Conservation (phyloP, 306 rosid species). For the Datisca glomerata region DNA sequence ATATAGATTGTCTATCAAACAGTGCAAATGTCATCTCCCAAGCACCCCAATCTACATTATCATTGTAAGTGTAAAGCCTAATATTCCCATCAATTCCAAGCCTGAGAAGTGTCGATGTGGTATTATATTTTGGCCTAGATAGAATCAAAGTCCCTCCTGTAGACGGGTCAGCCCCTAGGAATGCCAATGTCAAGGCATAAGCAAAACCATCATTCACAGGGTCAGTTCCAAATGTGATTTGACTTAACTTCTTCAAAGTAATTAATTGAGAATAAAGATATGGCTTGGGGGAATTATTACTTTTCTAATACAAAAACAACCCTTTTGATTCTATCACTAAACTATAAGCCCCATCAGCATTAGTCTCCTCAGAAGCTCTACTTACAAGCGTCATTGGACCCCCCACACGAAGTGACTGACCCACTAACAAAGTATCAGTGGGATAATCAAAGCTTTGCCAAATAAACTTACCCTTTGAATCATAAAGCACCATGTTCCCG, state of each 20-base stretch:
- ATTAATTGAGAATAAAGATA: conserved; percentile 21
- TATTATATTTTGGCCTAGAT: conserved; percentile 46
- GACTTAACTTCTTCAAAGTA: conserved; percentile 1
- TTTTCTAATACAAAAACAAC: conserved; percentile 36
- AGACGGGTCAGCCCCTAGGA: conserved; percentile 8
- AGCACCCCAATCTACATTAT: conserved; percentile 26
- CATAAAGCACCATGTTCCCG: conserved; percentile 43
- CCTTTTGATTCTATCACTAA: conserved; percentile 46
- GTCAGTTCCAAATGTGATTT: conserved; percentile 19
- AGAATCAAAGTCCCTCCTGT: conserved; percentile 15
- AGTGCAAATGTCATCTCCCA: conserved; percentile 44
- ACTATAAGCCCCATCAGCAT: conserved; percentile 42
- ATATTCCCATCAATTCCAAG: conserved; percentile 63
- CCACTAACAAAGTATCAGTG: conserved; percentile 58
- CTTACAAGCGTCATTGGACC: conserved; percentile 38
- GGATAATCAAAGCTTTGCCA: too few species aligned
- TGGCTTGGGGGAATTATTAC: conserved; percentile 31
- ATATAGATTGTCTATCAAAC: conserved; percentile 26
- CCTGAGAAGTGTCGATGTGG: conserved; percentile 38
- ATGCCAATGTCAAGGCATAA: conserved; percentile 19
- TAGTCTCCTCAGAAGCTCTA: conserved; percentile 33
- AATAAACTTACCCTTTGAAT: conserved; percentile 28
- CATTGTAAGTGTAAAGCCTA: conserved; percentile 31
- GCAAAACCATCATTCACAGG: conserved; percentile 18
- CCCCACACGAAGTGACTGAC: conserved; percentile 32